Evolutionary conservation across 2,329 filamentous ascomycete genomes (phyloP).

Genomic region (Verticillium nubilum): DNA sequence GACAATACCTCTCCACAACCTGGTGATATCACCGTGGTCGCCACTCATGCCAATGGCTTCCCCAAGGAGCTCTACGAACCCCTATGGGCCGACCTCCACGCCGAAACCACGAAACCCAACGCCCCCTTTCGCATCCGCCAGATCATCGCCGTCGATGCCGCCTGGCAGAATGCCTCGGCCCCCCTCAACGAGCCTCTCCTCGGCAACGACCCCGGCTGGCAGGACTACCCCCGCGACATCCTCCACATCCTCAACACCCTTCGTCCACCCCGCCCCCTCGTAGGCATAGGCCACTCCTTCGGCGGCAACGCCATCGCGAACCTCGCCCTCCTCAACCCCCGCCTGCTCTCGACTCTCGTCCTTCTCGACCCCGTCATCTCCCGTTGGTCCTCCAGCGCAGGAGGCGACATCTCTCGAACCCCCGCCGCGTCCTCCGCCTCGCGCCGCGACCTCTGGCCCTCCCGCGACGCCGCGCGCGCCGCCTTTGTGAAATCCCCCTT

Average conservation of each 20-base stretch:
- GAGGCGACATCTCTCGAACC: constrained; percentile 12
- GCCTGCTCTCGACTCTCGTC: constrained; percentile 68
- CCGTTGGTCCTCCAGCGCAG: constrained; percentile 31
- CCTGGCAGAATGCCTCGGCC: constrained; percentile 76
- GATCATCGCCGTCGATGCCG: constrained; percentile 89
- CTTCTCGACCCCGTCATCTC: constrained; percentile 82
- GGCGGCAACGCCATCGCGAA: constrained; percentile 70
- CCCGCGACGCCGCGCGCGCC: constrained; percentile 59
- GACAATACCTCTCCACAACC: constrained; percentile 62
- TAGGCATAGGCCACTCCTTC: constrained; percentile 87
- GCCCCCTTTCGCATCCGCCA: constrained; percentile 61
- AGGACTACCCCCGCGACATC: constrained; percentile 79
- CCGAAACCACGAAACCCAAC: constrained; percentile 32
- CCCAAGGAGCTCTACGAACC: constrained; percentile 94
- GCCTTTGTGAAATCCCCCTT: constrained; percentile 66
- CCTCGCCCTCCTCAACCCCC: constrained; percentile 71
- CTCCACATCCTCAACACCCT: constrained; percentile 82
- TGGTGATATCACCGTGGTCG: constrained; percentile 81
- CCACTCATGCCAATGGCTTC: constrained; percentile 86
- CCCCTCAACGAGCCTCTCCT: constrained; percentile 69
- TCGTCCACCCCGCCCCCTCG: constrained; percentile 70
- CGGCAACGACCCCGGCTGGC: constrained; percentile 79
- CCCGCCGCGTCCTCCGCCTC: constrained; percentile 58
- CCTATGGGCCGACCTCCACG: constrained; percentile 77
- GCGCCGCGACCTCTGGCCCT: constrained; percentile 79